phyloP scores from a whole-genome alignment of 108 stramenopile species.

The Stephanodiscus minutulus region DNA sequence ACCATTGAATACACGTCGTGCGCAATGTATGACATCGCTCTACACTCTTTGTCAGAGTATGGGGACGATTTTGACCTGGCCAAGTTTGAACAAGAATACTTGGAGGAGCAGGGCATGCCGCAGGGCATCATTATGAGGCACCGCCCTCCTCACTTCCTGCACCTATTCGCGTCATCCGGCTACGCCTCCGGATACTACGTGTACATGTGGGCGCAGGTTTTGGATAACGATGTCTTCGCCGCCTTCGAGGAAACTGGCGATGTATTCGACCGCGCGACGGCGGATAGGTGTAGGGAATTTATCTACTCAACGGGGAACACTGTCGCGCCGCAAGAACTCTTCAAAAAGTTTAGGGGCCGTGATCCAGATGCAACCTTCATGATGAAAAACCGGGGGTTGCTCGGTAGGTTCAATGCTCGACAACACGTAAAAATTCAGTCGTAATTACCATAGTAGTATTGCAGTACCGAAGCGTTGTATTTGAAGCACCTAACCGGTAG shows the following conservation, averaged over 20 bases:
- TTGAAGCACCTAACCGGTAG: too few species aligned
- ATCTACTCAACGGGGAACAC: conserved; percentile 79
- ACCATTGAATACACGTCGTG: conserved; percentile 81
- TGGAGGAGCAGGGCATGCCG: conserved; percentile 73
- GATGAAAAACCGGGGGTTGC: conserved; percentile 65
- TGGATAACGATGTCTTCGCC: conserved; percentile 79
- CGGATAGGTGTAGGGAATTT: conserved; percentile 57
- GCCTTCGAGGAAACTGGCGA: conserved; percentile 76
- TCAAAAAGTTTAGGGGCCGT: conserved; percentile 69
- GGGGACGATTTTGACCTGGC: conserved; percentile 64
- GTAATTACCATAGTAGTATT: too few species aligned
- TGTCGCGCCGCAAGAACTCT: conserved; percentile 70
- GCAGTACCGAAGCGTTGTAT: too few species aligned
- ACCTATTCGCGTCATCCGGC: conserved; percentile 57
- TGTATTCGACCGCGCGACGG: conserved; percentile 61
- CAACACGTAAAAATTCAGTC: too few species aligned
- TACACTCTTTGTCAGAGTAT: conserved; percentile 73
- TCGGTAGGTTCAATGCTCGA: conserved; percentile 4
- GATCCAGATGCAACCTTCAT: conserved; percentile 77
- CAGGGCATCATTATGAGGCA: conserved; percentile 79
- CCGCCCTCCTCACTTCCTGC: conserved; percentile 69
- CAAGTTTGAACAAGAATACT: conserved; percentile 64
- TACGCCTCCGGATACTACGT: conserved; percentile 81
- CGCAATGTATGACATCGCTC: conserved; percentile 73
- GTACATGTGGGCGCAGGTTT: conserved; percentile 51